Conservation (phyloP, 257 asterid species). For the Agastache rugosa region DNA sequence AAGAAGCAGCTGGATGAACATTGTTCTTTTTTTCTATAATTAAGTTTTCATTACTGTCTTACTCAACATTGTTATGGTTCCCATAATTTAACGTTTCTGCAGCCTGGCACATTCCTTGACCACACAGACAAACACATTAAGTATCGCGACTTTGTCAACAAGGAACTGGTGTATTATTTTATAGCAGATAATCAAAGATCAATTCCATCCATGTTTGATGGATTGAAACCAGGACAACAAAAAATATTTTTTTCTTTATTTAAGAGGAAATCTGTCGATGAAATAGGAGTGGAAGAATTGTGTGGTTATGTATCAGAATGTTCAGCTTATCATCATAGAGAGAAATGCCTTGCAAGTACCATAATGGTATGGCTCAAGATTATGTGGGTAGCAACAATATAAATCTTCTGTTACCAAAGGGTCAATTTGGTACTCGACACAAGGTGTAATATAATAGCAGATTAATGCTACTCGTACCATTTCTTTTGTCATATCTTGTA, state of each 20-base stretch:
- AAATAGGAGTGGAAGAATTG: conserved; percentile 87
- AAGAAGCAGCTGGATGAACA: conserved; percentile 9
- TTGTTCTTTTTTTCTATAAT: not conserved
- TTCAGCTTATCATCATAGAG: conserved; percentile 97
- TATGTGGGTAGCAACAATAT: conserved; percentile 96
- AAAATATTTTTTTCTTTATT: conserved; percentile 90
- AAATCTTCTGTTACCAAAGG: conserved; percentile 86
- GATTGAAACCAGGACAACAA: conserved; percentile 96
- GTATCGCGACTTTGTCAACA: conserved; percentile 90
- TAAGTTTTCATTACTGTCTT: not conserved
- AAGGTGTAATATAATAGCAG: conserved; percentile 57
- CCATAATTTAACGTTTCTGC: conserved; percentile 35
- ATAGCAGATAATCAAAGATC: conserved; percentile 96
- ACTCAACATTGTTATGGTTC: not conserved
- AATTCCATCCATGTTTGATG: conserved; percentile 98
- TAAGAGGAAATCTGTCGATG: conserved; percentile 82
- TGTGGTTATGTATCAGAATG: conserved; percentile 95
- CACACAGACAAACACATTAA: conserved; percentile 65
- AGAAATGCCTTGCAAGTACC: conserved; percentile 88
- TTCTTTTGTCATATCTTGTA: not conserved
- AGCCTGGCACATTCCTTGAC: conserved; percentile 95
- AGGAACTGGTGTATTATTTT: conserved; percentile 86
- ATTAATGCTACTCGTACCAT: not conserved
- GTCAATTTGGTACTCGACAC: conserved; percentile 93
- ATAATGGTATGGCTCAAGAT: conserved; percentile 97